A percentile compares a stretch with the other conserved stretches of the same genome.
These are phyloP conservation scores for Penicillium sp. DNA, from an alignment of 2,329 filamentous ascomycete genomes.

Conservation along the genomic window DNA sequence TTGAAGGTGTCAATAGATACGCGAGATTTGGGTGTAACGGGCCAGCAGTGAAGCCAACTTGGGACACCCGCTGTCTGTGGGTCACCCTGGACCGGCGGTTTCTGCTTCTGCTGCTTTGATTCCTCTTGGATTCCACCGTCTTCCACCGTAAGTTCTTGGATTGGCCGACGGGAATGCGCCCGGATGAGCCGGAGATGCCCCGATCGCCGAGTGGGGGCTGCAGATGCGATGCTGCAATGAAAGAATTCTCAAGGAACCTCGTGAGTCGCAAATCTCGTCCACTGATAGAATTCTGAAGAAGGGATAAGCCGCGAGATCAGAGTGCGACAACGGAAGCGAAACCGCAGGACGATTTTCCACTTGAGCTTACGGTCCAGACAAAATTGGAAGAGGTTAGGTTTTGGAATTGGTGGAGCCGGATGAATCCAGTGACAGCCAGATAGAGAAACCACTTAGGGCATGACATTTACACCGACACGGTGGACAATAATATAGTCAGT, in stretches of 20 bases:
- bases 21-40: slow-evolving; percentile 31
- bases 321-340: background rate
- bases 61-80: slow-evolving; percentile 2
- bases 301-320: background rate
- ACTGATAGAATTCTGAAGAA: background rate
- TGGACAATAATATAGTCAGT: background rate
- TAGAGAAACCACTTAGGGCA: background rate
- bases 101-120: background rate
- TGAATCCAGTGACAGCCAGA: background rate
- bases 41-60: slow-evolving; percentile 2
- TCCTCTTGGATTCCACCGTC: slow-evolving; percentile 4
- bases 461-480: background rate
- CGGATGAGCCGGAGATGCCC: slow-evolving; percentile 1
- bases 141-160: slow-evolving; percentile 9
- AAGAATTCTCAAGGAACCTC: background rate
- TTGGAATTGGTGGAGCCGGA: background rate
- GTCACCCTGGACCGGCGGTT: slow-evolving; percentile 2
- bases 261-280: background rate
- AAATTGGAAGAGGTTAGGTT: background rate
- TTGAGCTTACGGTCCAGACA: background rate
- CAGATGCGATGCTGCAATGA: background rate
- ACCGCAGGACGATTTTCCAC: background rate
- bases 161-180: slow-evolving; percentile 9
- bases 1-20: slow-evolving; percentile 17
- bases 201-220: slow-evolving; percentile 5